A percentile compares a stretch with the other conserved stretches of the same genome.
Evolutionary conservation across 768 basidiomycete species (phyloP).

Genomic region (Trametes punicea): DNA sequence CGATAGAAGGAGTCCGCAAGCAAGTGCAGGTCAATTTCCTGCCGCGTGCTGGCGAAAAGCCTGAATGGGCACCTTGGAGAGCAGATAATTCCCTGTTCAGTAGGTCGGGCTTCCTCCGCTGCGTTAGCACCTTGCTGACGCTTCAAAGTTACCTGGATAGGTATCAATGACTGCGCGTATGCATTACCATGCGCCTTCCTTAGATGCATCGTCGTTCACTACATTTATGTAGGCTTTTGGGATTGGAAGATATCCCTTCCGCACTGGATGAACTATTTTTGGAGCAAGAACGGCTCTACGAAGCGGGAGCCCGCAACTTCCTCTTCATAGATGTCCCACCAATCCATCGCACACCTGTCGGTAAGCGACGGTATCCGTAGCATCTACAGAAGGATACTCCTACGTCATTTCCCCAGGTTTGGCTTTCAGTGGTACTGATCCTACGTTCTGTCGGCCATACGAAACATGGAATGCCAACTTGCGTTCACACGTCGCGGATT

Average conservation of each 20-base stretch:
- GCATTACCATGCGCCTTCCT: conserved; percentile 3
- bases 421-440: not conserved
- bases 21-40: conserved; percentile 43
- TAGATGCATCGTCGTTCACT: not conserved
- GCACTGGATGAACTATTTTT: conserved; percentile 38
- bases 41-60: conserved; percentile 26
- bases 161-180: conserved; percentile 65
- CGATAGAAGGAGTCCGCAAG: conserved; percentile 37
- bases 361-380: no score
- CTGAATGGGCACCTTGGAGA: conserved; percentile 27
- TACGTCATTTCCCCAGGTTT: not conserved
- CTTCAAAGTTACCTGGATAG: conserved; percentile 57
- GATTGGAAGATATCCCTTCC: not conserved
- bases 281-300: conserved; percentile 47
- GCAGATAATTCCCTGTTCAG: conserved; percentile 27
- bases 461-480: conserved; percentile 47
- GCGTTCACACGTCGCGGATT: conserved; percentile 30
- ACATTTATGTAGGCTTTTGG: not conserved
- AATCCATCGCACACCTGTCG: conserved; percentile 45
- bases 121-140: not conserved
- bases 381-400: no score
- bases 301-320: conserved; percentile 47
- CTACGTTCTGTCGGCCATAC: conserved; percentile 6
- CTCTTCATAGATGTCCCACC: conserved; percentile 60
- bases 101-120: conserved; percentile 2